Conservation (phyloP, 257 asterid species). For the Solanum dulcamara region DNA sequence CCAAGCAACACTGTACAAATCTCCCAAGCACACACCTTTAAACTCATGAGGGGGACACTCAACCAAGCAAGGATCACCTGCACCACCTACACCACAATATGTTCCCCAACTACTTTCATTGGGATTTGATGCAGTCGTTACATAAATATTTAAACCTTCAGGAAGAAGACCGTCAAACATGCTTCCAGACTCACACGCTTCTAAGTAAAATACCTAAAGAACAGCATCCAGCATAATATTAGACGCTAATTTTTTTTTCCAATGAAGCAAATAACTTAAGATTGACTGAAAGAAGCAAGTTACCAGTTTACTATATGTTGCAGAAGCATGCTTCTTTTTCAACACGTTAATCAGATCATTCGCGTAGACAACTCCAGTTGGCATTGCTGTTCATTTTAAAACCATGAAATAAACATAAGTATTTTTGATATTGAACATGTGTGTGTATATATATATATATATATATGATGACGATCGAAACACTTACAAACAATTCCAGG, state of each 20-base stretch:
- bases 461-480: background rate
- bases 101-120: slow-evolving; percentile 96
- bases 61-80: slow-evolving; percentile 57
- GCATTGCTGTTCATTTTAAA: slow-evolving; percentile 45
- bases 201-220: slow-evolving; percentile 71
- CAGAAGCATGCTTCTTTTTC: slow-evolving; percentile 74
- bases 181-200: slow-evolving; percentile 97
- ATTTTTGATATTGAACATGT: background rate
- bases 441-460: background rate
- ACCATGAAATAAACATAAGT: background rate
- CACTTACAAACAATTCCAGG: slow-evolving; percentile 88
- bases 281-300: background rate
- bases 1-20: slow-evolving; percentile 92
- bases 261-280: background rate
- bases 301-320: slow-evolving; percentile 87
- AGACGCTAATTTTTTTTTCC: background rate
- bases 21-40: slow-evolving; percentile 30
- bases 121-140: slow-evolving; percentile 92
- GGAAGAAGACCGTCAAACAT: slow-evolving; percentile 94
- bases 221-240: background rate
- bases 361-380: slow-evolving; percentile 57
- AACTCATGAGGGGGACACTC: background rate
- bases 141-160: slow-evolving; percentile 67
- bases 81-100: slow-evolving; percentile 79
- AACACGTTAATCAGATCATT: slow-evolving; percentile 43